A percentile compares a stretch with the other conserved stretches of the same genome.
These are phyloP conservation scores for Sphagnurus paluster DNA, from an alignment of 1,284 basidiomycete species.

Conservation along the genomic window DNA sequence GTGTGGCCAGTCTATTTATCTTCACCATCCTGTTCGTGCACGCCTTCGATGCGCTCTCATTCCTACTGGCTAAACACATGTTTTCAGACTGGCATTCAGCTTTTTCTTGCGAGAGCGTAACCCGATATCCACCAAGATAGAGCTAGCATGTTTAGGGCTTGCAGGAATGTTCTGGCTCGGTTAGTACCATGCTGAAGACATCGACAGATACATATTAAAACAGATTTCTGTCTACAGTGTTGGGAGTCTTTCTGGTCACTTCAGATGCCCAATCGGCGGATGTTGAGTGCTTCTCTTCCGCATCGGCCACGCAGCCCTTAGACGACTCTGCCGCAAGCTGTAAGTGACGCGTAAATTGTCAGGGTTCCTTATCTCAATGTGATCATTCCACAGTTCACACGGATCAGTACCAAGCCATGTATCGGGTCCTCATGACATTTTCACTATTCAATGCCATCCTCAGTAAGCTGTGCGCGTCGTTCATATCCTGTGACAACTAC, in stretches of 20 bases:
- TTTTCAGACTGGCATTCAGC: conserved; percentile 61
- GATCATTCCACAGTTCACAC: conserved; percentile 50
- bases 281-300: conserved; percentile 74
- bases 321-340: conserved; percentile 56
- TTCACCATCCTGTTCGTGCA: conserved; percentile 60
- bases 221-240: conserved; percentile 56
- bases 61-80: too few relatives aligned
- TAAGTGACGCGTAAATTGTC: conserved; percentile 38
- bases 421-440: conserved; percentile 75
- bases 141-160: conserved; percentile 67
- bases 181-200: conserved; percentile 34
- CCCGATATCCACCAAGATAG: conserved; percentile 76
- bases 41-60: too few relatives aligned
- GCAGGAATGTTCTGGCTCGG: conserved; percentile 79
- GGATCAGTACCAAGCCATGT: conserved; percentile 78
- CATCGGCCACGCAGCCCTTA: conserved; percentile 45
- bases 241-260: conserved; percentile 68
- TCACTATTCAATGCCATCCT: conserved; percentile 74
- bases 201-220: conserved; percentile 13
- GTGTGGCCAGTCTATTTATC: conserved; percentile 63
- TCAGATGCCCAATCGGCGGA: conserved; percentile 75
- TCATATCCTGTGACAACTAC: conserved; percentile 15
- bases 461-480: conserved; percentile 35
- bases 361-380: conserved; percentile 10
- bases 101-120: conserved; percentile 62